A percentile compares a stretch with the other conserved stretches of the same genome.
phyloP scores from a whole-genome alignment of 2,329 filamentous ascomycete genomes.

The Biscogniauxia marginata region DNA sequence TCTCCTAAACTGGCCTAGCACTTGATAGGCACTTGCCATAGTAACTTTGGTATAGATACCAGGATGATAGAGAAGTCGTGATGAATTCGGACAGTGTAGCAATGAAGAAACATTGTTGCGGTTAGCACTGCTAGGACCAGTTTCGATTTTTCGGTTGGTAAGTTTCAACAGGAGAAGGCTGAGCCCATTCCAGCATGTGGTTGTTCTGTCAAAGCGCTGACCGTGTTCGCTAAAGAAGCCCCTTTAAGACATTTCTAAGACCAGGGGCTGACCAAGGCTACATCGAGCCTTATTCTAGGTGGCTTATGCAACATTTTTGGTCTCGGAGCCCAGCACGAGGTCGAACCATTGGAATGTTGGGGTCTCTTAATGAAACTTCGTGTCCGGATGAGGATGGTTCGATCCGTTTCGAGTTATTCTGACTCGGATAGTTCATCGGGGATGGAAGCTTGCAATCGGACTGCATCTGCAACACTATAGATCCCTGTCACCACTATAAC shows the following conservation, averaged over 20 bases:
- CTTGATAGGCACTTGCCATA: not conserved
- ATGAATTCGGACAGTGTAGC: not conserved
- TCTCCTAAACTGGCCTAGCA: no score
- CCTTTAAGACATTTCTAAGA: conserved; percentile 19
- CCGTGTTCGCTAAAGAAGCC: conserved; percentile 1
- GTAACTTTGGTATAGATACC: not conserved
- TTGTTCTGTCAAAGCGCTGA: conserved; percentile 9
- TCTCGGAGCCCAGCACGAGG: conserved; percentile 8
- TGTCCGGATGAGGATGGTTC: conserved; percentile 1
- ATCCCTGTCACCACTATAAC: not conserved
- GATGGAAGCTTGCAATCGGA: no score
- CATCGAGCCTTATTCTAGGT: conserved; percentile 19
- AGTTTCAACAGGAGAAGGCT: not conserved
- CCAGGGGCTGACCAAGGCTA: conserved; percentile 4
- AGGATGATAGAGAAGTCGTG: not conserved
- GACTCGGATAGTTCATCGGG: not conserved
- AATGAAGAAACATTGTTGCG: not conserved
- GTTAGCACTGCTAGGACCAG: not conserved
- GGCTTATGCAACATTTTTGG: conserved; percentile 22
- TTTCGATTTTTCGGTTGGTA: not conserved
- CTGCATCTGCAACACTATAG: no score
- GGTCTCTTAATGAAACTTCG: conserved; percentile 4
- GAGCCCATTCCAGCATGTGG: conserved; percentile 10
- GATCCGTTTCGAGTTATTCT: not conserved
- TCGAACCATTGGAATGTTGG: conserved; percentile 18